Evolutionary conservation across 73 alveolate species (phyloP).

Genomic region (Paramecium biaurelia): DNA sequence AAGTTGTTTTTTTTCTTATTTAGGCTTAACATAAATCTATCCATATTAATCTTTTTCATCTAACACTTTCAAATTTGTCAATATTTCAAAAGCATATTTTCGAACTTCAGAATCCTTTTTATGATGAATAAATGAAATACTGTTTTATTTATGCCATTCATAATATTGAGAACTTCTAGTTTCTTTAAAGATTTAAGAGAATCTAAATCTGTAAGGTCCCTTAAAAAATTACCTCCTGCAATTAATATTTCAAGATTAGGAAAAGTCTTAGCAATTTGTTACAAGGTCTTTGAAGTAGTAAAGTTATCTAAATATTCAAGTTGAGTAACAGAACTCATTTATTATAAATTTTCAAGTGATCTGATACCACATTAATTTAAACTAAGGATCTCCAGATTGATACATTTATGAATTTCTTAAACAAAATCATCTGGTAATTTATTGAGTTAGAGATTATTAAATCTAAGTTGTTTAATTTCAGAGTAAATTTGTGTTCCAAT

Average conservation of each 20-base stretch:
- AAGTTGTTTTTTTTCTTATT: background rate
- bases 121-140: background rate
- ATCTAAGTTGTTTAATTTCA: background rate
- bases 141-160: constrained; percentile 8
- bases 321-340: background rate
- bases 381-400: background rate
- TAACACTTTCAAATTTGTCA: background rate
- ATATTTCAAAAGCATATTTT: background rate
- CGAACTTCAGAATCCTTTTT: background rate
- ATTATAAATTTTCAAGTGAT: background rate
- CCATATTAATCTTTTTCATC: constrained; percentile 10
- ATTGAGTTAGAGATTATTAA: background rate
- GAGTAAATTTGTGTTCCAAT: background rate
- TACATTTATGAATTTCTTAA: background rate
- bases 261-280: background rate
- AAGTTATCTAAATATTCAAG: background rate
- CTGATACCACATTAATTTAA: background rate
- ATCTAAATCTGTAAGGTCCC: background rate
- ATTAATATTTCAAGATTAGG: background rate
- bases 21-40: background rate
- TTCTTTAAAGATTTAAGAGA: background rate
- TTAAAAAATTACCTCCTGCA: background rate
- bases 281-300: background rate
- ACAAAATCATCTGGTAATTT: background rate
- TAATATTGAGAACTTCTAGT: background rate